Conservation (phyloP, 2,329 filamentous ascomycete species). For the Ciborinia camelliae region DNA sequence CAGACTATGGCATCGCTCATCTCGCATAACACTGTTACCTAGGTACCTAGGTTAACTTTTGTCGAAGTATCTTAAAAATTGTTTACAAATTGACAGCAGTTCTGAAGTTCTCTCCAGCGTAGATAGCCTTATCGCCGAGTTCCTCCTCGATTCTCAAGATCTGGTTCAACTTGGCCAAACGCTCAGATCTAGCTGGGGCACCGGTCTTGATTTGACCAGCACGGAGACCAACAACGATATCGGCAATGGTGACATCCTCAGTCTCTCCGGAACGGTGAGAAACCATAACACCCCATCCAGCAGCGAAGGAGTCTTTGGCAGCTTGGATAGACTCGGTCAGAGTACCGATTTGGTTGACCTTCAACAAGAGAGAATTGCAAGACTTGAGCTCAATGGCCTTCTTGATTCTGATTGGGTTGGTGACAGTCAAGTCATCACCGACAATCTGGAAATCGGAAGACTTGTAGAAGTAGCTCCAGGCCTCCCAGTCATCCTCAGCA, state of each 20-base stretch:
- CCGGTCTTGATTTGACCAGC: conserved; percentile 98
- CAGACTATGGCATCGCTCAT: conserved; percentile 13
- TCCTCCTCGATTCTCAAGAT: conserved; percentile 99
- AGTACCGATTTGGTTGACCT: conserved; percentile 99
- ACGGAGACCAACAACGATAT: conserved; percentile 95
- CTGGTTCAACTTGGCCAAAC: conserved; percentile 99
- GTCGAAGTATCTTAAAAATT: not conserved
- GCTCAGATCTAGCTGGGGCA: conserved; percentile 93
- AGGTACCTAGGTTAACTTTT: conserved; percentile 6
- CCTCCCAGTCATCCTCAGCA: conserved; percentile 99
- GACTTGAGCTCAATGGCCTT: conserved; percentile 99
- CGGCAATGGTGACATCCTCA: conserved; percentile 98
- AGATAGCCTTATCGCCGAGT: conserved; percentile 86
- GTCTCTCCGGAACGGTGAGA: conserved; percentile 99
- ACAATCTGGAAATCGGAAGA: conserved; percentile 98
- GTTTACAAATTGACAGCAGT: conserved; percentile 80
- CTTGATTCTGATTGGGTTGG: conserved; percentile 99
- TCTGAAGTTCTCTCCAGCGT: conserved; percentile 90
- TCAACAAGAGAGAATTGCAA: conserved; percentile 95
- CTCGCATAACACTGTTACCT: conserved; percentile 3
- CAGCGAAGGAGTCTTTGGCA: conserved; percentile 95
- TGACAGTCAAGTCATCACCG: conserved; percentile 97
- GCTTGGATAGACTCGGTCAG: conserved; percentile 98
- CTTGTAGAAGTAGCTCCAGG: conserved; percentile 99
- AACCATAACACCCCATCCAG: conserved; percentile 98